Base-by-base conservation (phyloP, 768 basidiomycete species). In the Chlorophyllum brunneum region DNA sequence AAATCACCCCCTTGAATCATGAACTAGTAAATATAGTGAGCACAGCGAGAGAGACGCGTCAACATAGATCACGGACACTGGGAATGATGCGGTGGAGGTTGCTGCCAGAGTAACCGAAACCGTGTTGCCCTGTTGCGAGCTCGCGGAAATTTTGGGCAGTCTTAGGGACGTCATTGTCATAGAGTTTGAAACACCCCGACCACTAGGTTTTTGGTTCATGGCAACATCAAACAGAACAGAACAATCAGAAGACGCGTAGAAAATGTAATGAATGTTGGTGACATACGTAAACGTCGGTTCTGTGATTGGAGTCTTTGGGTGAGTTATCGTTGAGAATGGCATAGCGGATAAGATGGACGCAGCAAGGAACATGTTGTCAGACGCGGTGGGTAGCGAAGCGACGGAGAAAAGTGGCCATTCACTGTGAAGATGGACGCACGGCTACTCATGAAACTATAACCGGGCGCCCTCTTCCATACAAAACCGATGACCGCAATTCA, bases 1-100 rank as follows among this genome's bases (percentile, higher is more conserved):
- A 92, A 92, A 69, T 94, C 92, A 22, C 92, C 92, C 22, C 89
- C 92, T 66, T 92, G 91, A 40, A 88, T 67, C 90, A 92, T 92
- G 71, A 88, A 90, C 79, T 80, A 54, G 6, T 15, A 56, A 30
- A 22, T 16, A 20, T 26, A 26, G 38, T 39, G 45, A 55, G 51
- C 10, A 41, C 47, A 11, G 10, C 26, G 33, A 37, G n/a, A 20
- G 2, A 26, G 26, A 39, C 16, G 15, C 5, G 10, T 34, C n/a
- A 27, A 18, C 23, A 16, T 18, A 26, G 5, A 45, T 10, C 4
- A 69, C 79, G 26, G 39, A 83, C 84, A 56, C 75, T 65, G 34
- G 86, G 85, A 54, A 88, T 88, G 59, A 88, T 72, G 48, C 85
- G 78, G 63, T 94, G 91, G 74, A 93, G 88, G 8, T 54, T 54